Evolutionary conservation across 345 rosid genomes (phyloP).

Genomic region (Jatropha curcas): DNA sequence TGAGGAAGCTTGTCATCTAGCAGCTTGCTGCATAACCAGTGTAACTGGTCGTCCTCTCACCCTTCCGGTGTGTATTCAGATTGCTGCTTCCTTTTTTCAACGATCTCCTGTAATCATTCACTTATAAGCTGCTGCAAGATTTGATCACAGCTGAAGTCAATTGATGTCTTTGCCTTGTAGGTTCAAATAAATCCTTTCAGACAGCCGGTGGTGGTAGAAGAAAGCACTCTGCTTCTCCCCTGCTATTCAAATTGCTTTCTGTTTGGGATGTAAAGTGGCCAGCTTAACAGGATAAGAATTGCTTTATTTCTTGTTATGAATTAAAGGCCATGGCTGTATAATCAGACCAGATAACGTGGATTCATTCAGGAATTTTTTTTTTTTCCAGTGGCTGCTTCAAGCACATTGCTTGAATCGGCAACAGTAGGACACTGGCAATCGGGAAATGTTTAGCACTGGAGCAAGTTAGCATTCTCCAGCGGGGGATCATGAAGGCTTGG

Average conservation of each 20-base stretch:
- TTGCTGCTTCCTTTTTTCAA: slow-evolving; percentile 5
- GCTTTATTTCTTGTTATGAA: neutral
- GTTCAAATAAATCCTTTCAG: slow-evolving; percentile 85
- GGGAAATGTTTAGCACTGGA: neutral
- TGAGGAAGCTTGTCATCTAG: slow-evolving; percentile 95
- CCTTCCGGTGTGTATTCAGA: slow-evolving; percentile 46
- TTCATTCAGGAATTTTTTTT: neutral
- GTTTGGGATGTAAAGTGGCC: slow-evolving; percentile 49
- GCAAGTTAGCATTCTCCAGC: neutral
- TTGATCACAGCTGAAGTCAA: slow-evolving; percentile 16
- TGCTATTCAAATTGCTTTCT: slow-evolving; percentile 95
- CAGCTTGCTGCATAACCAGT: slow-evolving; percentile 57
- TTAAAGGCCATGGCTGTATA: neutral
- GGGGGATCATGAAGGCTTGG: neutral
- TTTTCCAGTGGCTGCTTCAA: slow-evolving; percentile 7
- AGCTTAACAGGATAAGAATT: neutral
- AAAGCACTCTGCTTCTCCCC: slow-evolving; percentile 63
- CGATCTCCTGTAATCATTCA: neutral
- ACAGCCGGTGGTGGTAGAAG: slow-evolving; percentile 91
- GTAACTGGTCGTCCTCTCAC: slow-evolving; percentile 51
- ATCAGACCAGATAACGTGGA: neutral
- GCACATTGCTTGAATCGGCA: neutral
- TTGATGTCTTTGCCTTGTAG: slow-evolving; percentile 42
- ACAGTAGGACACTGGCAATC: too few species aligned
- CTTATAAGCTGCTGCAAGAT: too few species aligned